Conservation (phyloP, 768 basidiomycete genomes). For the Hericium rajendrae region DNA sequence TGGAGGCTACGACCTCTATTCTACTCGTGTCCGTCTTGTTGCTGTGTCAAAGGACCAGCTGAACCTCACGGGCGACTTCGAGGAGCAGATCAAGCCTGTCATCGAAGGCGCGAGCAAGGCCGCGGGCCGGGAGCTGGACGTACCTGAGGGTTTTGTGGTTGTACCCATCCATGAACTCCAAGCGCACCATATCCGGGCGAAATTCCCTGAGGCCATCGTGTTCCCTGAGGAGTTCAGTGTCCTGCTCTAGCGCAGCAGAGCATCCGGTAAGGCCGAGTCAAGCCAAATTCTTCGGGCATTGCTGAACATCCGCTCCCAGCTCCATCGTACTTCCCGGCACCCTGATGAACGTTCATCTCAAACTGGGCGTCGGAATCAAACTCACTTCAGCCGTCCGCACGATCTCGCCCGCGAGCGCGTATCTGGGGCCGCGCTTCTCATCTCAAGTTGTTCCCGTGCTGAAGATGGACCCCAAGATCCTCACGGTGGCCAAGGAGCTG, state of each 20-base stretch:
- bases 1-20: constrained; percentile 39
- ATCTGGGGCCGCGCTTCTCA: constrained; percentile 47
- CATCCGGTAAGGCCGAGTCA: constrained; percentile 29
- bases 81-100: constrained; percentile 31
- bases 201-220: constrained; percentile 37
- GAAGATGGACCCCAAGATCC: constrained; percentile 35
- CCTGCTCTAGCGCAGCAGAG: constrained; percentile 43
- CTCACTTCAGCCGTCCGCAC: constrained; percentile 50
- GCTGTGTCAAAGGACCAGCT: constrained; percentile 34
- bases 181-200: constrained; percentile 36
- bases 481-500: constrained; percentile 47
- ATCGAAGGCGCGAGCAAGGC: constrained; percentile 28
- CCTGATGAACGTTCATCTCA: constrained; percentile 38
- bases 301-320: constrained; percentile 19
- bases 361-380: constrained; percentile 45
- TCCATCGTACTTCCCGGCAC: constrained; percentile 44
- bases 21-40: constrained; percentile 38
- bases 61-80: constrained; percentile 43
- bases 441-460: constrained; percentile 40
- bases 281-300: neutral
- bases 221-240: constrained; percentile 33
- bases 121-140: constrained; percentile 26
- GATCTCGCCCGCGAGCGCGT: constrained; percentile 50
- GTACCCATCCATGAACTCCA: constrained; percentile 51
- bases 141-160: constrained; percentile 29